Conservation (phyloP, 129 eudicot species). For the Lactuca saligna region DNA sequence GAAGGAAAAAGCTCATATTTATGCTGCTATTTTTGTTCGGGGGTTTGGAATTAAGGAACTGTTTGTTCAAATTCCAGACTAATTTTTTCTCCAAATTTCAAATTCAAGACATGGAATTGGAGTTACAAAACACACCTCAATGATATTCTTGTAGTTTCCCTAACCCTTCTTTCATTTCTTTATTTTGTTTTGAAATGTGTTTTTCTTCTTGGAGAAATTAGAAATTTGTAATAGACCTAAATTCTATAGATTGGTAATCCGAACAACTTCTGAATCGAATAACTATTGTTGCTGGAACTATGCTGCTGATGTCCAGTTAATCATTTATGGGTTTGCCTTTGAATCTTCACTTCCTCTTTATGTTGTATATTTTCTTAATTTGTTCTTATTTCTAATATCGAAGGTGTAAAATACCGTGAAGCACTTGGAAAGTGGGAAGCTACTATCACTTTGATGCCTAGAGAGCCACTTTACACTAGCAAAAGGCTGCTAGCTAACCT, state of each 20-base stretch:
- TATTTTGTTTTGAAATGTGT: too few species aligned
- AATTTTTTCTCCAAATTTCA: neutral
- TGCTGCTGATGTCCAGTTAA: neutral
- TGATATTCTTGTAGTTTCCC: too few species aligned
- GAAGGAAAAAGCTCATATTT: too few species aligned
- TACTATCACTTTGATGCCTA: slow-evolving; percentile 73
- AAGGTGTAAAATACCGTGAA: slow-evolving; percentile 79
- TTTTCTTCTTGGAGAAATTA: neutral
- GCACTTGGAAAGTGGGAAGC: slow-evolving; percentile 96
- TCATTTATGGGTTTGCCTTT: slow-evolving; percentile 1
- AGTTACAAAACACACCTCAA: too few species aligned
- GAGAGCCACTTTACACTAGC: slow-evolving; percentile 70
- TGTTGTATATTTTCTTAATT: slow-evolving; percentile 1
- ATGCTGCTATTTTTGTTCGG: too few species aligned
- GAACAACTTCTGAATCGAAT: neutral
- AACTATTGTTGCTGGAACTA: neutral
- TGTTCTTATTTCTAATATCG: slow-evolving; percentile 13
- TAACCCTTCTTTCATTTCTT: too few species aligned
- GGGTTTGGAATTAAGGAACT: neutral
- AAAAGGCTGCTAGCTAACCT: slow-evolving; percentile 54
- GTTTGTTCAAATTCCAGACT: neutral
- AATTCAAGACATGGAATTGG: neutral
- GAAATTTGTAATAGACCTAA: neutral
- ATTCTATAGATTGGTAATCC: neutral
- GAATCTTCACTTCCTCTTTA: neutral